These are phyloP conservation scores for Fusarium tanahbumbuense DNA, from an alignment of 2,329 filamentous ascomycete genomes.

Conservation along the genomic window DNA sequence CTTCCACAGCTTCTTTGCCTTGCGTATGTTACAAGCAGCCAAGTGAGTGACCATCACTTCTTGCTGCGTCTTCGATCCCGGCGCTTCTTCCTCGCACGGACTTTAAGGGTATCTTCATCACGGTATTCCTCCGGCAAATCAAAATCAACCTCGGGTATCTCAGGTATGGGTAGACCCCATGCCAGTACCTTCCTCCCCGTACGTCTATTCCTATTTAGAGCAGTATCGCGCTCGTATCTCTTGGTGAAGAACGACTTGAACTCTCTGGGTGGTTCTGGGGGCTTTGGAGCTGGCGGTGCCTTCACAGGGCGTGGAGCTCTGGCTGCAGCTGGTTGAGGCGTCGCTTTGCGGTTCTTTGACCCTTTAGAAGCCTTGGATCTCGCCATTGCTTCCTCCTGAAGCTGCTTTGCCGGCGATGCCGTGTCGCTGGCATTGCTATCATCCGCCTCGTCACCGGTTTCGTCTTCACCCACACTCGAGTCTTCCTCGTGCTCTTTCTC, in stretches of 20 bases:
- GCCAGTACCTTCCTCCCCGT: conserved; percentile 77
- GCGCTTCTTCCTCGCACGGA: conserved; percentile 72
- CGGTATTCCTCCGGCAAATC: conserved; percentile 74
- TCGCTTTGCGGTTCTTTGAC: conserved; percentile 48
- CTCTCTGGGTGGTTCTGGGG: conserved; percentile 63
- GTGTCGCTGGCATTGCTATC: conserved; percentile 68
- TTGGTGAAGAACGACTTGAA: conserved; percentile 91
- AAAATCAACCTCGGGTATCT: conserved; percentile 78
- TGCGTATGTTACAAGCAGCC: conserved; percentile 38
- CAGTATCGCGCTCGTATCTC: conserved; percentile 80
- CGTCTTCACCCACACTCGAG: conserved; percentile 41
- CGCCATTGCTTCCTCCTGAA: conserved; percentile 76
- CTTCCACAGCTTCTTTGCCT: conserved; percentile 21
- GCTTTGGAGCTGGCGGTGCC: conserved; percentile 44
- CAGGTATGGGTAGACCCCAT: conserved; percentile 85
- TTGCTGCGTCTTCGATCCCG: conserved; percentile 66
- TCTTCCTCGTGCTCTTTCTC: conserved; percentile 51
- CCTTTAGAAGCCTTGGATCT: conserved; percentile 58
- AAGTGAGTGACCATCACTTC: conserved; percentile 45
- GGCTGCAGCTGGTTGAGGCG: conserved; percentile 38
- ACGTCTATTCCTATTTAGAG: conserved; percentile 77
- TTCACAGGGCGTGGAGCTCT: conserved; percentile 40
- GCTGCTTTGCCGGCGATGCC: conserved; percentile 70
- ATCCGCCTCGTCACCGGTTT: conserved; percentile 55
- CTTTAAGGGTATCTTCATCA: conserved; percentile 66